Base-by-base conservation (phyloP, 2,329 filamentous ascomycete genomes). In the Didymella lethalis region DNA sequence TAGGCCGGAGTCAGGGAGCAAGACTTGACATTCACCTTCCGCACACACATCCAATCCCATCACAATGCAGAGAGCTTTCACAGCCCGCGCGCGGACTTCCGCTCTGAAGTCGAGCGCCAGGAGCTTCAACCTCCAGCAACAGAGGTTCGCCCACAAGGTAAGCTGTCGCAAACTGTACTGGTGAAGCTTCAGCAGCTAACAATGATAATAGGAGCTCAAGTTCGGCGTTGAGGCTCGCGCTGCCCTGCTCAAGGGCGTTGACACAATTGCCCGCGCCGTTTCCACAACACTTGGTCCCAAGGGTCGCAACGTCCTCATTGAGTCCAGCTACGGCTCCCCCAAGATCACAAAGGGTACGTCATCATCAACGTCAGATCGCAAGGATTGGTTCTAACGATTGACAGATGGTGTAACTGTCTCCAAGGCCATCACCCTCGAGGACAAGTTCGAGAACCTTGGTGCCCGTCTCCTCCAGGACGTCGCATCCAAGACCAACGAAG, bases 401-500 rank as follows among this genome's bases (percentile, higher is more conserved):
- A 26, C 48, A 83, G 82, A 84, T 69, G 82, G 82, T 80, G 82
- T 84, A 40, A 83, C 82, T 38, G 82, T 84, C 65, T 81, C 81
- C 59, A 94, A 90, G 83, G 93, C 94, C 65, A 91, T 99, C 75
- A 88, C 87, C 65, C 88, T 99, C 68, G 89, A 99, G 86, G 95
- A 99, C 86, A 98, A 98, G 84, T 99, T 97, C 81, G 95, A 99
- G 85, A 99, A 99, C 86, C 91, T 99, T 72, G 95, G 95, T 79
- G 95, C 95, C 75, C 91, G 92, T 77, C 88, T 99, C 69, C 88
- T 99, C 71, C 93, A 98, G 83, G 95, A 99, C 81, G 95, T 99
- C 70, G 95, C 95, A 74, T 95, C 92, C 77, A 99, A 99, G 89
- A 99, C 95, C 78, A 99, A 99, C 85, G 95, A 99, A 84, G 89